phyloP scores from a whole-genome alignment of 1,284 basidiomycete genomes.

The Ceratobasidium sp. region DNA sequence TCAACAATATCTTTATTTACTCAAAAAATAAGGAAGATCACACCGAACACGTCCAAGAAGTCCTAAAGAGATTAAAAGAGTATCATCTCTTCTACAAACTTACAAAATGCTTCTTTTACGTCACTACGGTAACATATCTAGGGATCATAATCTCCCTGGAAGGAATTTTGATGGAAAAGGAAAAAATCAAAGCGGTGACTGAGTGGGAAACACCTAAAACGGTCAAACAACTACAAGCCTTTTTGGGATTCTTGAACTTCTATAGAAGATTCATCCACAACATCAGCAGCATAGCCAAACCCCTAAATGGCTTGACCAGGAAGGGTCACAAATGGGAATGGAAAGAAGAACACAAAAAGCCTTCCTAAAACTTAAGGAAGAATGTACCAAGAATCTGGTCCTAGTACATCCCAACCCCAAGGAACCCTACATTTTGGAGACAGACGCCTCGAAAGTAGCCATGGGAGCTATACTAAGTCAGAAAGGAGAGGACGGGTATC shows the following conservation, averaged over 20 bases:
- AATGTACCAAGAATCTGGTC: conserved; percentile 36
- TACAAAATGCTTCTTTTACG: neutral
- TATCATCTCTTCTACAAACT: neutral
- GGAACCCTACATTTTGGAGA: conserved; percentile 33
- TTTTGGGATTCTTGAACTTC: conserved; percentile 57
- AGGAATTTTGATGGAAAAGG: conserved; percentile 59
- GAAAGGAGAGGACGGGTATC: too few species aligned
- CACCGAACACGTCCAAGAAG: conserved; percentile 53
- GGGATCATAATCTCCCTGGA: conserved; percentile 51
- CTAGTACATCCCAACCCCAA: conserved; percentile 28
- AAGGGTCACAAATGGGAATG: conserved; percentile 49
- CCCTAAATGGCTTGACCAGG: conserved; percentile 52
- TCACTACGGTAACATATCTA: neutral
- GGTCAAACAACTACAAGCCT: conserved; percentile 55
- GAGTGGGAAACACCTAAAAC: conserved; percentile 59
- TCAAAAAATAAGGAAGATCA: conserved; percentile 52
- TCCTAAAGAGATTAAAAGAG: conserved; percentile 57
- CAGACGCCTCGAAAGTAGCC: conserved; percentile 31
- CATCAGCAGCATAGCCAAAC: conserved; percentile 53
- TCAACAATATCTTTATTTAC: conserved; percentile 43
- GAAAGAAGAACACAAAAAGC: conserved; percentile 47
- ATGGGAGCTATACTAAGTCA: conserved; percentile 18
- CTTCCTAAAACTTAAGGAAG: conserved; percentile 52
- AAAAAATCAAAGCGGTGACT: conserved; percentile 59
- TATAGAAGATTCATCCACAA: conserved; percentile 55